Conservation (phyloP, 1,139 yeast species). For the Pichia sp. region DNA sequence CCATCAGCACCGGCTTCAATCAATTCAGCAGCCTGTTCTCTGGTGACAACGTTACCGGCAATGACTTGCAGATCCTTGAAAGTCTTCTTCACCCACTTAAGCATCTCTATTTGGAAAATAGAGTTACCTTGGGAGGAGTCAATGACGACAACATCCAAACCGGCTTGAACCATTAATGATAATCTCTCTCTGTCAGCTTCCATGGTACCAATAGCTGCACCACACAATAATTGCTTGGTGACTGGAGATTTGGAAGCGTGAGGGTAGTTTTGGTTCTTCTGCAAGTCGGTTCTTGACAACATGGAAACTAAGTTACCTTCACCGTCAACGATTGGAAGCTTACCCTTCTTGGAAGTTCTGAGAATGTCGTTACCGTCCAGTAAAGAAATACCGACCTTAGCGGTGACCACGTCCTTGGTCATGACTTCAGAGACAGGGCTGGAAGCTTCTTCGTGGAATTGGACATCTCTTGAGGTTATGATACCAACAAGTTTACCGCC, state of each 20-base stretch:
- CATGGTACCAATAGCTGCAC: constrained; percentile 97
- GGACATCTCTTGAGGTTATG: constrained; percentile 94
- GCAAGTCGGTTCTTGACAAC: constrained; percentile 93
- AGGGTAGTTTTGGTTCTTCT: constrained; percentile 92
- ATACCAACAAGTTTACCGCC: constrained; percentile 93
- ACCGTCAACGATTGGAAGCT: constrained; percentile 85
- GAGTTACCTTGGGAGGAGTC: constrained; percentile 99
- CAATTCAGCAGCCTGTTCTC: constrained; percentile 97
- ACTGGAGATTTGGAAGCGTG: constrained; percentile 88
- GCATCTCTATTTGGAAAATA: constrained; percentile 86
- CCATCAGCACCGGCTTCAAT: constrained; percentile 98
- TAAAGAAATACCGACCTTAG: constrained; percentile 73
- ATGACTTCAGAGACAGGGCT: constrained; percentile 70
- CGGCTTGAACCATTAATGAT: constrained; percentile 83
- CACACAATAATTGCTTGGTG: constrained; percentile 95
- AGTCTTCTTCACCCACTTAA: constrained; percentile 80
- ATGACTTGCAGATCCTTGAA: constrained; percentile 80
- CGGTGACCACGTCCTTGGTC: constrained; percentile 88
- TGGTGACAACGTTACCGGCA: constrained; percentile 98
- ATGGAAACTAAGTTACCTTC: constrained; percentile 76
- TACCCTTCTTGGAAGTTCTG: constrained; percentile 94
- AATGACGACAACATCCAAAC: constrained; percentile 90
- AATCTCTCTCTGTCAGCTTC: constrained; percentile 85
- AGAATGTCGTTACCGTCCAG: constrained; percentile 85
- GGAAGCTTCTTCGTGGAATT: constrained; percentile 75